Percentiles rank a stretch among this genome's conserved stretches.
Conservation (phyloP, 2,329 filamentous ascomycete species). For the Pestalotiopsis fici region DNA sequence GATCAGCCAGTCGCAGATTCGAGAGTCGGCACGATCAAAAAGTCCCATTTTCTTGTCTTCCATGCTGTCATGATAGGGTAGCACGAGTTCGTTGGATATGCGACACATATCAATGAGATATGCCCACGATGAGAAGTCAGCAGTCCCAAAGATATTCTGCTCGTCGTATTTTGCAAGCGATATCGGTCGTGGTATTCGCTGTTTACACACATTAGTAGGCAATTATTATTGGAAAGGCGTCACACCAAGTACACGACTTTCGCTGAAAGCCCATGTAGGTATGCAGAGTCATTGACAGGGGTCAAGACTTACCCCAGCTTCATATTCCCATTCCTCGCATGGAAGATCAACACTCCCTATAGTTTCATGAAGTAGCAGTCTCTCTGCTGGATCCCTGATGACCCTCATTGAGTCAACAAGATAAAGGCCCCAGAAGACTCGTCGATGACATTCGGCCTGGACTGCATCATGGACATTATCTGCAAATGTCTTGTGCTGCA, state of each 20-base stretch:
- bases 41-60: constrained; percentile 23
- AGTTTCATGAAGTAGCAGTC: constrained; percentile 27
- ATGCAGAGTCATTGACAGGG: not conserved
- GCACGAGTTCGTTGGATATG: constrained; percentile 31
- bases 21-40: constrained; percentile 35
- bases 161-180: constrained; percentile 35
- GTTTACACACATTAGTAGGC: not conserved
- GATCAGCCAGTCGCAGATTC: constrained; percentile 37
- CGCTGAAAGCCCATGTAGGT: not conserved
- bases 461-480: constrained; percentile 32
- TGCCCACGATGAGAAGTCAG: constrained; percentile 38
- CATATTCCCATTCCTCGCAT: constrained; percentile 41
- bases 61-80: constrained; percentile 24
- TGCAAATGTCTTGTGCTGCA: constrained; percentile 32
- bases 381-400: constrained; percentile 19
- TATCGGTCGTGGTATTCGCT: constrained; percentile 34
- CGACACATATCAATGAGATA: constrained; percentile 38
- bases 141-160: constrained; percentile 32
- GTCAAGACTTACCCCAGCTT: constrained; percentile 33
- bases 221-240: not conserved
- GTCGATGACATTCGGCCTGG: constrained; percentile 39
- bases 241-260: not conserved
- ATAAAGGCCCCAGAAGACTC: constrained; percentile 42
- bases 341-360: constrained; percentile 36
- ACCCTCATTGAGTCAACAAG: constrained; percentile 26